A percentile compares a stretch with the other conserved stretches of the same genome.
phyloP scores from a whole-genome alignment of 495 filamentous ascomycete genomes.

The Aspergillus nanangensis region DNA sequence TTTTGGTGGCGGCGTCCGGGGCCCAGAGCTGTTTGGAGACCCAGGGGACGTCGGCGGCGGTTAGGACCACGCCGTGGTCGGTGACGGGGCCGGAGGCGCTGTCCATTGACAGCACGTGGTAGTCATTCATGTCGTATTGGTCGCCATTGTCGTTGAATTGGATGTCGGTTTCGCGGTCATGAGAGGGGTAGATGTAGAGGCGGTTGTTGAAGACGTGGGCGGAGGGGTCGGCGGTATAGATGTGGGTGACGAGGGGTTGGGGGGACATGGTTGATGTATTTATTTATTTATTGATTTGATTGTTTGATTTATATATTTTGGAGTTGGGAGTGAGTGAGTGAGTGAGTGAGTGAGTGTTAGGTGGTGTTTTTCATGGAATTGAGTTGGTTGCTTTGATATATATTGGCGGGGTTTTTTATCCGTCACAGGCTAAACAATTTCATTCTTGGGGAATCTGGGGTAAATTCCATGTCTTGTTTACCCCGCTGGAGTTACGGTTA shows the following conservation, averaged over 20 bases:
- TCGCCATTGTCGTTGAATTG: constrained; percentile 74
- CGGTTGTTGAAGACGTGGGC: constrained; percentile 45
- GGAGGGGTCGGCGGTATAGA: constrained; percentile 59
- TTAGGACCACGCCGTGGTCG: constrained; percentile 40
- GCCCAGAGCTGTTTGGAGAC: constrained; percentile 45
- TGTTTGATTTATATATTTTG: neutral
- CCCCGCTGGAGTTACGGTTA: too few species aligned
- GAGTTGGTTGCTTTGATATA: too few species aligned
- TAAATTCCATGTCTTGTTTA: too few species aligned
- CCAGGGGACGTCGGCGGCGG: constrained; percentile 38
- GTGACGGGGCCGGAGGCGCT: constrained; percentile 32
- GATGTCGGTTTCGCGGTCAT: constrained; percentile 39
- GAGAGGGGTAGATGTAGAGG: constrained; percentile 49
- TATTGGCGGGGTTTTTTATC: too few species aligned
- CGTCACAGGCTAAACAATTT: too few species aligned
- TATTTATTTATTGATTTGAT: neutral
- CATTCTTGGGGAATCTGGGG: too few species aligned
- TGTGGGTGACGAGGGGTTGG: constrained; percentile 54
- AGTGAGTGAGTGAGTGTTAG: too few species aligned
- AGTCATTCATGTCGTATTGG: constrained; percentile 70
- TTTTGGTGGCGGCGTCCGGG: constrained; percentile 39
- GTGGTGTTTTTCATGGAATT: too few species aligned
- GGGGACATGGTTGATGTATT: constrained; percentile 12
- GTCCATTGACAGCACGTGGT: constrained; percentile 48
- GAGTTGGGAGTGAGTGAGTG: neutral